phyloP scores from a whole-genome alignment of 768 basidiomycete species.

The Strobilomyces dryophilus region DNA sequence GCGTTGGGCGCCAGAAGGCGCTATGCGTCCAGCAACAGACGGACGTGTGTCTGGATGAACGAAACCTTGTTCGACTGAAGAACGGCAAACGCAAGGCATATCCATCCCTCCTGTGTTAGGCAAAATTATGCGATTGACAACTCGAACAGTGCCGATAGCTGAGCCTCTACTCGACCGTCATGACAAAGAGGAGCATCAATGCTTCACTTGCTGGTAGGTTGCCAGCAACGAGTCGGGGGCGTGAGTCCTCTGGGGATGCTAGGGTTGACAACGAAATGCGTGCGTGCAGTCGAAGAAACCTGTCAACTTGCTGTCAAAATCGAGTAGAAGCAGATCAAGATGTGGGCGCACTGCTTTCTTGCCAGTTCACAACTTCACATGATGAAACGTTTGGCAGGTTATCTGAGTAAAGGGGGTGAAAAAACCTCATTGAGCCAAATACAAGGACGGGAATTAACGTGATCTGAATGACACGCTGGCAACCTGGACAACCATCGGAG shows the following conservation, averaged over 20 bases:
- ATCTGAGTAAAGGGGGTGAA: neutral
- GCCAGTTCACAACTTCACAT: neutral
- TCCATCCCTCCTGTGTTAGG: neutral
- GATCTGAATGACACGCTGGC: neutral
- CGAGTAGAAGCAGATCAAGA: neutral
- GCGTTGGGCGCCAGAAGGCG: neutral
- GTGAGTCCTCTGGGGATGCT: neutral
- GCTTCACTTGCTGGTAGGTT: neutral
- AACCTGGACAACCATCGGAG: neutral
- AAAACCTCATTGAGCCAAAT: neutral
- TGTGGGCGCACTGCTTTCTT: no score
- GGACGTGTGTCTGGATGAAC: neutral
- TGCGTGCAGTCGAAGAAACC: neutral
- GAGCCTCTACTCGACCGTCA: neutral
- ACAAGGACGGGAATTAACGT: neutral
- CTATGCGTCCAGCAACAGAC: neutral
- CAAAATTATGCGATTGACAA: no score
- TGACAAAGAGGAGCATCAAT: neutral
- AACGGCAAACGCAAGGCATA: no score
- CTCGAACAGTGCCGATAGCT: no score
- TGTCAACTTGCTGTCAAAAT: neutral
- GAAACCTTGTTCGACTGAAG: neutral
- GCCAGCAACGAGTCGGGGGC: neutral
- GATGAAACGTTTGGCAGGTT: no score
- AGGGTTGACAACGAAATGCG: neutral